phyloP scores from a whole-genome alignment of 2,329 filamentous ascomycete species.

The Lachnellula suecica region DNA sequence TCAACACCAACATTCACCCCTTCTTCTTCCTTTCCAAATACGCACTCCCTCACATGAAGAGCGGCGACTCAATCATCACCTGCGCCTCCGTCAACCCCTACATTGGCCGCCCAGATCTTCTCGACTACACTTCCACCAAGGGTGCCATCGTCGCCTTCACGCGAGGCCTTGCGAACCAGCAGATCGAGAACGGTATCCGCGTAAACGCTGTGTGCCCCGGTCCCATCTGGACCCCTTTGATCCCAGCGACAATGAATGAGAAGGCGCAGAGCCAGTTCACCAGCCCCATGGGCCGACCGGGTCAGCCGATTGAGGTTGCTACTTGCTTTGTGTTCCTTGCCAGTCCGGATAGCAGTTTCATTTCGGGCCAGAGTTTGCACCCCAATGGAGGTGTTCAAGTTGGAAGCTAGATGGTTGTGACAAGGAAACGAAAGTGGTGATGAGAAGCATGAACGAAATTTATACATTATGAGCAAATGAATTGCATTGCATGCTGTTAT shows the following conservation, averaged over 20 bases:
- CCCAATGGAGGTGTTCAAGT: constrained; percentile 59
- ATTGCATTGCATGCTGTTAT: too few relatives aligned
- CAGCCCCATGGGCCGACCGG: constrained; percentile 73
- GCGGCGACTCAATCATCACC: constrained; percentile 79
- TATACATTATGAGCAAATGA: too few relatives aligned
- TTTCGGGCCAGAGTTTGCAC: constrained; percentile 72
- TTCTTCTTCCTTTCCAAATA: constrained; percentile 83
- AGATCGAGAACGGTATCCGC: constrained; percentile 68
- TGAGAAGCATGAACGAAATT: not conserved
- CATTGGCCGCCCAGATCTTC: constrained; percentile 73
- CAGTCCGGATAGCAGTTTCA: constrained; percentile 68
- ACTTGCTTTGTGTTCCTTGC: constrained; percentile 82
- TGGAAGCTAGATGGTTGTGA: constrained; percentile 31
- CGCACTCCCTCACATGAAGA: constrained; percentile 69
- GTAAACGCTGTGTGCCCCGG: constrained; percentile 78
- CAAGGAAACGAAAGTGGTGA: not conserved
- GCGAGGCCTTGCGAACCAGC: constrained; percentile 73
- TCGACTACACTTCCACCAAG: constrained; percentile 81
- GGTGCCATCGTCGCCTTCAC: constrained; percentile 80
- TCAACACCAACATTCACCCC: constrained; percentile 80
- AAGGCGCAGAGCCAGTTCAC: constrained; percentile 71
- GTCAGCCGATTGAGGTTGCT: constrained; percentile 79
- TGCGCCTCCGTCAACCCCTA: constrained; percentile 84
- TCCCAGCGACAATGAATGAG: constrained; percentile 70
- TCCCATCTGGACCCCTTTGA: constrained; percentile 76